A percentile compares a stretch with the other conserved stretches of the same genome.
Conservation (phyloP, 1,284 basidiomycete species). For the Apiotrichum domesticum region DNA sequence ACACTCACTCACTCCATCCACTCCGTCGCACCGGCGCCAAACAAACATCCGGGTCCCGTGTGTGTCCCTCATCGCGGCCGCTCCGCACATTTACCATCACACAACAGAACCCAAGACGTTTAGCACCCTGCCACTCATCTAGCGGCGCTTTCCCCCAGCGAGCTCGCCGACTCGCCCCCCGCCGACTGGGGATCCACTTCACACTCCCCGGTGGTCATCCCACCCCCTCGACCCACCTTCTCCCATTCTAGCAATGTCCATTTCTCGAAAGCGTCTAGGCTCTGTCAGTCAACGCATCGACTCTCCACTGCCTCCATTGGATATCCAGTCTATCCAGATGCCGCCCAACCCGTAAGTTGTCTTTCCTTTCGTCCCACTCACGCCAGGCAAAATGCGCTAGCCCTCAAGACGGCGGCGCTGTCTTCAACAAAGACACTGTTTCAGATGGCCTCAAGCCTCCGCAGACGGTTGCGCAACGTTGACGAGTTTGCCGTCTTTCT, state of each 20-base stretch:
- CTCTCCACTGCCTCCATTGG: conserved; percentile 32
- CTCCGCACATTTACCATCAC: neutral
- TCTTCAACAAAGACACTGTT: conserved; percentile 43
- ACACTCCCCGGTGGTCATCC: neutral
- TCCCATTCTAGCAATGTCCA: conserved; percentile 22
- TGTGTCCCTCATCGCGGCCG: no score
- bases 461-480: conserved; percentile 38
- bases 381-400: conserved; percentile 42
- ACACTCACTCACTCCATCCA: no score
- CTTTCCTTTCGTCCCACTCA: conserved; percentile 3
- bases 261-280: conserved; percentile 40
- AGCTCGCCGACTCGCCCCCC: neutral
- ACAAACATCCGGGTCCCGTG: no score
- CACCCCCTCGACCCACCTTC: neutral
- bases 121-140: neutral
- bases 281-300: conserved; percentile 42
- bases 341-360: conserved; percentile 41
- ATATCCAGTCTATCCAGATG: conserved; percentile 45
- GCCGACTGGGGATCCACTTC: neutral
- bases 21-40: no score
- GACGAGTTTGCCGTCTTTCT: conserved; percentile 44
- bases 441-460: conserved; percentile 41
- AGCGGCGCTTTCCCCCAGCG: neutral
- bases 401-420: conserved; percentile 45
- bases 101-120: neutral